These are phyloP conservation scores for Plenodomus lindquistii DNA, from an alignment of 2,329 filamentous ascomycete species.

Conservation along the genomic window DNA sequence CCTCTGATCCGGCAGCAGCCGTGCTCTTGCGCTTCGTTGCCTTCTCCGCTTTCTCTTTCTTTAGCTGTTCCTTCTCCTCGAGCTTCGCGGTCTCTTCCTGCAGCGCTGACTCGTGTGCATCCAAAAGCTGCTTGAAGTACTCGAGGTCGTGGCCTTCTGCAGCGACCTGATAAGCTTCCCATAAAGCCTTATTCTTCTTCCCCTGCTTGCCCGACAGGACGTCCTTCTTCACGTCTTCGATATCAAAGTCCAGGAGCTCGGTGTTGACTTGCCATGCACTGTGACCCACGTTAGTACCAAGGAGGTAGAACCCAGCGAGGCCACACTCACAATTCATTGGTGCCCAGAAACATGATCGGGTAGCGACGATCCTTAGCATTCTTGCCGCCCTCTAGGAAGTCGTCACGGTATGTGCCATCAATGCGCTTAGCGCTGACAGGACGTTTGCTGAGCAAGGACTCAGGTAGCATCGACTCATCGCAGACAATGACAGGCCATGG, in stretches of 20 bases:
- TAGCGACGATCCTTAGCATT: conserved; percentile 83
- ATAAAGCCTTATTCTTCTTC: conserved; percentile 81
- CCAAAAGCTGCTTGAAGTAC: conserved; percentile 81
- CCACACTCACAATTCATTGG: conserved; percentile 93
- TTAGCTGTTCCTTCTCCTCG: conserved; percentile 64
- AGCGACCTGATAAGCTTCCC: conserved; percentile 79
- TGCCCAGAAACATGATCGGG: conserved; percentile 91
- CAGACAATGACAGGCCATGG: conserved; percentile 94
- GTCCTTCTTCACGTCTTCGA: conserved; percentile 71
- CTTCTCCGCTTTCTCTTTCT: conserved; percentile 63
- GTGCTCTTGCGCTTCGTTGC: conserved; percentile 51
- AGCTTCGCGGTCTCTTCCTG: conserved; percentile 64
- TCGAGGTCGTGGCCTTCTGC: conserved; percentile 75
- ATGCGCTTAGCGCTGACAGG: conserved; percentile 80
- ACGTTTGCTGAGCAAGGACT: conserved; percentile 72
- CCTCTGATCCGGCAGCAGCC: conserved; percentile 36
- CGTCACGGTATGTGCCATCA: conserved; percentile 85
- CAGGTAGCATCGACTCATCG: conserved; percentile 91
- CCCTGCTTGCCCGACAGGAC: conserved; percentile 75
- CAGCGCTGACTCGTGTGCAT: conserved; percentile 60
- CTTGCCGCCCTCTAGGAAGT: conserved; percentile 86
- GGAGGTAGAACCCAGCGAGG: not conserved
- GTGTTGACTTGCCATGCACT: conserved; percentile 93
- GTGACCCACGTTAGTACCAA: conserved; percentile 12
- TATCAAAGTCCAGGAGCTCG: conserved; percentile 75